Evolutionary conservation across 805 yeast genomes (phyloP).

Genomic region (Yarrowia divulgata): DNA sequence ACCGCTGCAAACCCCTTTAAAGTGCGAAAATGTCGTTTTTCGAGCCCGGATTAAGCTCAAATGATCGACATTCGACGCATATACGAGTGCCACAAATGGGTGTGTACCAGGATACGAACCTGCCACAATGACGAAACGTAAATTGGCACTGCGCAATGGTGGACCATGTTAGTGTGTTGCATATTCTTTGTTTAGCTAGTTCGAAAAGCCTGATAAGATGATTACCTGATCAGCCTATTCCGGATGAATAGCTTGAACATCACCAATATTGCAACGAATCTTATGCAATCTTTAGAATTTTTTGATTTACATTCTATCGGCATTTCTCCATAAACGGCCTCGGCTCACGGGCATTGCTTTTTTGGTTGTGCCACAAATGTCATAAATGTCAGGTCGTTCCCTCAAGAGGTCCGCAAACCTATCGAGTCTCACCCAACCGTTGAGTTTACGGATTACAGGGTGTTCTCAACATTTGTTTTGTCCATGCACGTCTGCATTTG

Average conservation of each 20-base stretch:
- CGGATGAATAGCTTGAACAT: neutral
- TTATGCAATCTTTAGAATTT: neutral
- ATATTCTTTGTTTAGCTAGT: neutral
- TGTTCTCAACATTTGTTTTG: constrained; percentile 7
- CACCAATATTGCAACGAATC: neutral
- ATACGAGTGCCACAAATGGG: constrained; percentile 11
- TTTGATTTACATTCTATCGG: constrained; percentile 3
- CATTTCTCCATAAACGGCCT: neutral
- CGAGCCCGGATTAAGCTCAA: neutral
- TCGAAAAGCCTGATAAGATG: neutral
- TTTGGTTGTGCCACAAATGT: neutral
- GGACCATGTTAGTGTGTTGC: neutral
- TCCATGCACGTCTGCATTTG: constrained; percentile 10
- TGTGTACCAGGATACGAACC: too few relatives aligned
- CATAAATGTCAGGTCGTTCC: neutral
- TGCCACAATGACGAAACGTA: neutral
- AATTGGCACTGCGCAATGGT: neutral
- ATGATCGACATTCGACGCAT: constrained; percentile 16
- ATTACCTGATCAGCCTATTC: neutral
- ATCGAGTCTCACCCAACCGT: constrained; percentile 24
- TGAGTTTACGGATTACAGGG: constrained; percentile 25
- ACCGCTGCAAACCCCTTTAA: neutral
- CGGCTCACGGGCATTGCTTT: neutral
- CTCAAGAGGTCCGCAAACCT: neutral
- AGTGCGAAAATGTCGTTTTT: neutral